Conservation (phyloP, 345 rosid genomes). For the Arabidopsis suecica region DNA sequence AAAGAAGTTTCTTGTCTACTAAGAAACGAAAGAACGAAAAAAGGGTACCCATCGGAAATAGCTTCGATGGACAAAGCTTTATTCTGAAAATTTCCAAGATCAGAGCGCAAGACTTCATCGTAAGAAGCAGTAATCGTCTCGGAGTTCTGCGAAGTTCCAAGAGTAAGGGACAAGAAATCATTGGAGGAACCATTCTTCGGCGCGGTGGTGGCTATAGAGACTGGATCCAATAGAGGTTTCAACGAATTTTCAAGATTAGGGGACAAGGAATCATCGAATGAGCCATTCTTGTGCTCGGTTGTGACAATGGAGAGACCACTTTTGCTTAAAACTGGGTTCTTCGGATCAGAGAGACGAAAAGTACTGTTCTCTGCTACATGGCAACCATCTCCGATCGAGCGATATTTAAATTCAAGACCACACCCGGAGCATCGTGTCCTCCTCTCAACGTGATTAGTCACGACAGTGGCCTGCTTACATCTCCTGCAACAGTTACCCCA, state of each 20-base stretch:
- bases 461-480: not conserved
- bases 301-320: not conserved
- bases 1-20: not conserved
- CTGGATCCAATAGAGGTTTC: too few relatives aligned
- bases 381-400: not conserved
- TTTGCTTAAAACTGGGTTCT: not conserved
- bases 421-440: not conserved
- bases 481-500: not conserved
- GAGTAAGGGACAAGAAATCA: not conserved
- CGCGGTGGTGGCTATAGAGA: too few relatives aligned
- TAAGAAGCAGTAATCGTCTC: not conserved
- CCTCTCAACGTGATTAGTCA: not conserved
- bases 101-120: not conserved
- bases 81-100: too few relatives aligned
- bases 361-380: not conserved
- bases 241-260: too few relatives aligned
- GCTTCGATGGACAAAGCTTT: not conserved
- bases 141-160: not conserved
- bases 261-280: too few relatives aligned
- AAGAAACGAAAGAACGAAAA: not conserved
- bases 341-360: not conserved
- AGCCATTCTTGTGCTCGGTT: not conserved
- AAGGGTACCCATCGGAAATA: constrained; percentile 7
- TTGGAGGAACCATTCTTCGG: not conserved
- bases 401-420: not conserved